A percentile compares a stretch with the other conserved stretches of the same genome.
Evolutionary conservation across 176 grass and related monocot genomes (phyloP).

Genomic region (Areca catechu): DNA sequence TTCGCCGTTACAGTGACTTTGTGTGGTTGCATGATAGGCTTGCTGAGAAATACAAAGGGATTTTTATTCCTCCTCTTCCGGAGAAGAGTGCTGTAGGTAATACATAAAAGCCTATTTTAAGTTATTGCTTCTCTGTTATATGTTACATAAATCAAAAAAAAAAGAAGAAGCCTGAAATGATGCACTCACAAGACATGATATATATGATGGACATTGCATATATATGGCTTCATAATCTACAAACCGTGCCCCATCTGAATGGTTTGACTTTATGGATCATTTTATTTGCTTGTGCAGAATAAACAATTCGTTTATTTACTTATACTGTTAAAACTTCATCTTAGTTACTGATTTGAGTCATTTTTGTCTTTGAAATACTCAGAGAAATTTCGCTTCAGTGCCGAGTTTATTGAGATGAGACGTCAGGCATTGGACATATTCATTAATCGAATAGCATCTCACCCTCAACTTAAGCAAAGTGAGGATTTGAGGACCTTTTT

Average conservation of each 20-base stretch:
- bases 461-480: conserved; percentile 83
- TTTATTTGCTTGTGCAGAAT: no score
- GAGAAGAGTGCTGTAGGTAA: conserved; percentile 99
- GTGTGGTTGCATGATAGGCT: conserved; percentile 91
- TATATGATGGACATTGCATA: no score
- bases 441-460: conserved; percentile 88
- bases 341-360: not conserved
- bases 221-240: no score
- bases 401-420: conserved; percentile 95
- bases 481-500: conserved; percentile 85
- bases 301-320: no score
- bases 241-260: no score
- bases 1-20: conserved; percentile 94
- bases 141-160: not conserved
- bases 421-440: conserved; percentile 84
- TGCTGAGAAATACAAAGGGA: conserved; percentile 86
- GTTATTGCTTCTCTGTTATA: conserved; percentile 6
- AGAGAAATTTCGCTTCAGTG: conserved; percentile 97
- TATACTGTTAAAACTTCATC: no score
- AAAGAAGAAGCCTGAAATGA: no score
- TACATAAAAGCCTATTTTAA: conserved; percentile 14
- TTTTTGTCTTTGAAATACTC: conserved; percentile 6
- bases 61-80: conserved; percentile 91
- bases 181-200: no score
- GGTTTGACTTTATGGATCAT: not conserved